These are phyloP conservation scores for Violaceomyces palustris DNA, from an alignment of 1,284 basidiomycete genomes.

Conservation along the genomic window DNA sequence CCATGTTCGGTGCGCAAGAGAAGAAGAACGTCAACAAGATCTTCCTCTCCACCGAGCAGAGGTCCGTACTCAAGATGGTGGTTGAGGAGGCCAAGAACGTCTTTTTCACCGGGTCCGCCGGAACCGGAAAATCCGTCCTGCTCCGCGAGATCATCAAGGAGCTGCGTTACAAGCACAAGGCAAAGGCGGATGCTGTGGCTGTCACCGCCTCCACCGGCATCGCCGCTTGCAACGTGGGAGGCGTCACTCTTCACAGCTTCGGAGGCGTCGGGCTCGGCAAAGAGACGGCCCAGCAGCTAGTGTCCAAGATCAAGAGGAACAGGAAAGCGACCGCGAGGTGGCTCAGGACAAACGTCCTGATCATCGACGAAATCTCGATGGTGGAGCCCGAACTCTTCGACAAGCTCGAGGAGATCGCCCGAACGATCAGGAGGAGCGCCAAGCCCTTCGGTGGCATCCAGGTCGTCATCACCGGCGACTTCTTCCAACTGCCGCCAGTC, in stretches of 20 bases:
- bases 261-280: slow-evolving; percentile 78
- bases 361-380: slow-evolving; percentile 96
- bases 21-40: slow-evolving; percentile 29
- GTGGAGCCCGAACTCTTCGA: slow-evolving; percentile 88
- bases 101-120: slow-evolving; percentile 95
- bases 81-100: slow-evolving; percentile 60
- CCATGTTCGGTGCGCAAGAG: background rate
- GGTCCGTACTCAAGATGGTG: slow-evolving; percentile 42
- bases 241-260: slow-evolving; percentile 88
- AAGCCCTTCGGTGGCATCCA: slow-evolving; percentile 90
- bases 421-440: slow-evolving; percentile 60
- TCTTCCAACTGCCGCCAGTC: slow-evolving; percentile 94
- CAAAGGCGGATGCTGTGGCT: slow-evolving; percentile 62
- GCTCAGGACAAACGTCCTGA: slow-evolving; percentile 70
- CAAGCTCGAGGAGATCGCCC: slow-evolving; percentile 70
- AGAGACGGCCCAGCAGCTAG: slow-evolving; percentile 64
- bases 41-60: slow-evolving; percentile 45
- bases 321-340: slow-evolving; percentile 66
- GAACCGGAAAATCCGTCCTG: slow-evolving; percentile 90
- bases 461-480: slow-evolving; percentile 88
- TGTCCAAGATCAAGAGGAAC: slow-evolving; percentile 65
- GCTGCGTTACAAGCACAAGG: slow-evolving; percentile 58
- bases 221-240: slow-evolving; percentile 86
- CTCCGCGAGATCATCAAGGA: slow-evolving; percentile 78
- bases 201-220: slow-evolving; percentile 87